phyloP scores from a whole-genome alignment of 495 filamentous ascomycete species.

The Pyronema omphalodes region DNA sequence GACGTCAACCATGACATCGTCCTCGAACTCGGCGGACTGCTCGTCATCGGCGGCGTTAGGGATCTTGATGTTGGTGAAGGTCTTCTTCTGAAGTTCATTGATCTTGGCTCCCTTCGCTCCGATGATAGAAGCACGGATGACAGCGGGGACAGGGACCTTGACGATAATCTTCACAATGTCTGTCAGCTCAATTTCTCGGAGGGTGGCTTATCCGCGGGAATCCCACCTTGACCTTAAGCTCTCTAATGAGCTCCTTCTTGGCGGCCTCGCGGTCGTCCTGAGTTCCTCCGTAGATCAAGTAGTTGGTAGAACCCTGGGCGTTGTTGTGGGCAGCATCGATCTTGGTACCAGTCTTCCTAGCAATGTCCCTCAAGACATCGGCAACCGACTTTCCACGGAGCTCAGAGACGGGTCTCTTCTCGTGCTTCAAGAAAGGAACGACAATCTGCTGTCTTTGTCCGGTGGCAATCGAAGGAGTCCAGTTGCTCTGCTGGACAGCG shows the following conservation, averaged over 20 bases:
- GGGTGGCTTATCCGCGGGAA: neutral
- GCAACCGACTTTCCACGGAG: slow-evolving; percentile 57
- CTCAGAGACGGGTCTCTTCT: slow-evolving; percentile 49
- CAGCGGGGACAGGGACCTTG: slow-evolving; percentile 61
- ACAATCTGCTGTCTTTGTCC: slow-evolving; percentile 58
- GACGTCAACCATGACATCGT: slow-evolving; percentile 65
- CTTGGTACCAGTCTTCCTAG: slow-evolving; percentile 66
- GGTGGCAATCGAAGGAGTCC: slow-evolving; percentile 45
- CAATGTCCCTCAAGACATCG: slow-evolving; percentile 74
- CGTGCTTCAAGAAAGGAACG: slow-evolving; percentile 47
- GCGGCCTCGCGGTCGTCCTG: slow-evolving; percentile 59
- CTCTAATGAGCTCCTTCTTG: slow-evolving; percentile 64
- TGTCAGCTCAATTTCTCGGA: neutral
- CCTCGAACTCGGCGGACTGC: slow-evolving; percentile 42
- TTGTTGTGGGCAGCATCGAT: slow-evolving; percentile 47
- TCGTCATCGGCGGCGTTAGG: slow-evolving; percentile 44
- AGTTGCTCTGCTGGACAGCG: slow-evolving; percentile 9
- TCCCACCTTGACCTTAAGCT: slow-evolving; percentile 67
- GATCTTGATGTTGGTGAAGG: slow-evolving; percentile 72
- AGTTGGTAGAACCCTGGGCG: slow-evolving; percentile 48
- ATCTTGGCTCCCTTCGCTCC: slow-evolving; percentile 79
- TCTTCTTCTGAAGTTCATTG: slow-evolving; percentile 65
- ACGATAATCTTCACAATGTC: slow-evolving; percentile 40
- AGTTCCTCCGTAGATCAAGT: slow-evolving; percentile 59
- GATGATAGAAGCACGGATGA: slow-evolving; percentile 70